Evolutionary conservation across 1,284 basidiomycete species (phyloP).

Genomic region (Hemileia vastatrix): DNA sequence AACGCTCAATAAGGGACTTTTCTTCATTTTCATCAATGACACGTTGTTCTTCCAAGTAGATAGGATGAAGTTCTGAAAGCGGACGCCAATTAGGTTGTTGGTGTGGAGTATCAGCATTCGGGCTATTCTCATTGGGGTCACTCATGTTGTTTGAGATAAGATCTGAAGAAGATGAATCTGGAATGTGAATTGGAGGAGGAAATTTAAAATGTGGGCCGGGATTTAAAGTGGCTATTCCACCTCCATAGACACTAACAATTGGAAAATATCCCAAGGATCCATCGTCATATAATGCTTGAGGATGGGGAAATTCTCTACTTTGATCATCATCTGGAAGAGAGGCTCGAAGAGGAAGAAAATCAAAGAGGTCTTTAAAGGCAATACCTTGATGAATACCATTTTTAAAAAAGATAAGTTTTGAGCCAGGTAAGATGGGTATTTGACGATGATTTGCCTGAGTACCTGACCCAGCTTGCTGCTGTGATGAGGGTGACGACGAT

Average conservation of each 20-base stretch:
- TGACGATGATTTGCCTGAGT: slow-evolving; percentile 49
- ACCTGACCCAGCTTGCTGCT: slow-evolving; percentile 16
- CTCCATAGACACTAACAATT: slow-evolving; percentile 84
- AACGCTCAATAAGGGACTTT: too few relatives aligned
- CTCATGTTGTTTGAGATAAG: not conserved
- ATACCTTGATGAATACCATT: slow-evolving; percentile 78
- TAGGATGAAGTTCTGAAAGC: slow-evolving; percentile 16
- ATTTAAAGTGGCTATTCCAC: slow-evolving; percentile 73
- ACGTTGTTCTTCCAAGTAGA: slow-evolving; percentile 19
- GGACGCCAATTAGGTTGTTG: slow-evolving; percentile 1
- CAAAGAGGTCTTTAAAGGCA: slow-evolving; percentile 81
- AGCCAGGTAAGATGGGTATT: slow-evolving; percentile 61
- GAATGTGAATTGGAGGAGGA: slow-evolving; percentile 50
- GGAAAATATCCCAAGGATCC: slow-evolving; percentile 93
- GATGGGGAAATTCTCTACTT: slow-evolving; percentile 48
- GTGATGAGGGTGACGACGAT: slow-evolving; percentile 33
- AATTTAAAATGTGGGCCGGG: slow-evolving; percentile 75
- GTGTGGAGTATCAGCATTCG: not conserved
- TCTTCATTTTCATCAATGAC: too few relatives aligned
- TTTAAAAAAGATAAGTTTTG: slow-evolving; percentile 77
- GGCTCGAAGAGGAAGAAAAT: slow-evolving; percentile 74
- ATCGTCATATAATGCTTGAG: slow-evolving; percentile 86
- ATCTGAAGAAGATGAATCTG: not conserved
- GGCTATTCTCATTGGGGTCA: not conserved
- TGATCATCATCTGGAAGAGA: slow-evolving; percentile 32